phyloP scores from a whole-genome alignment of 306 rosid genomes.

The barrel medic (Medicago truncatula) region DNA sequence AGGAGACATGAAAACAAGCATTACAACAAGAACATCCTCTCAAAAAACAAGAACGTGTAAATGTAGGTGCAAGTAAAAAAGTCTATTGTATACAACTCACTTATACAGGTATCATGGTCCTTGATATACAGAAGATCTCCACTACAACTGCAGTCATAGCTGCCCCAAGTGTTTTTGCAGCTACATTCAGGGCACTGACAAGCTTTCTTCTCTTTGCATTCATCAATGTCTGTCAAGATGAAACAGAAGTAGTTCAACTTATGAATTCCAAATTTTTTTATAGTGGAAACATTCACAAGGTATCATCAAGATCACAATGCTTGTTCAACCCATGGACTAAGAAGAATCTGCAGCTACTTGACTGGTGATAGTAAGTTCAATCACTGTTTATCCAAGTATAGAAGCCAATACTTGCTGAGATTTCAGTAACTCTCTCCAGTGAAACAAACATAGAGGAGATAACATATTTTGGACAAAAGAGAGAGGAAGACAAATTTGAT shows the following conservation, averaged over 20 bases:
- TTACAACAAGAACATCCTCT: slow-evolving; percentile 7
- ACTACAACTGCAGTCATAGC: slow-evolving; percentile 81
- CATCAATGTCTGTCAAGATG: slow-evolving; percentile 68
- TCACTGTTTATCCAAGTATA: slow-evolving; percentile 20
- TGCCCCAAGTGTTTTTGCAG: slow-evolving; percentile 94
- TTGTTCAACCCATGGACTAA: slow-evolving; percentile 17
- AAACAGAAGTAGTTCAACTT: slow-evolving; percentile 25
- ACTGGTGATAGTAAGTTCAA: slow-evolving; percentile 9
- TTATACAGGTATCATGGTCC: slow-evolving; percentile 91
- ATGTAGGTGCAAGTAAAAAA: slow-evolving; percentile 13
- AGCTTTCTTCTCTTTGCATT: slow-evolving; percentile 83
- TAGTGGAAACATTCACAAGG: slow-evolving; percentile 12
- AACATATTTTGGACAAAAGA: slow-evolving; percentile 5
- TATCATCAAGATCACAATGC: slow-evolving; percentile 18
- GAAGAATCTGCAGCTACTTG: slow-evolving; percentile 15
- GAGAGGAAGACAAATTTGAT: slow-evolving; percentile 2
- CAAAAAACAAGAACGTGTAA: background rate
- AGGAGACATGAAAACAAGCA: background rate
- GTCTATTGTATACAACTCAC: slow-evolving; percentile 59
- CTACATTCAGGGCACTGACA: slow-evolving; percentile 89
- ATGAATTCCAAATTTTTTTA: slow-evolving; percentile 8
- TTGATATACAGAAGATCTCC: slow-evolving; percentile 82
- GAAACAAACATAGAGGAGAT: slow-evolving; percentile 9
- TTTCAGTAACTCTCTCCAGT: background rate
- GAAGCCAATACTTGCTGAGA: slow-evolving; percentile 15